phyloP scores from a whole-genome alignment of 441 rosid species.

The Euphorbia schlechtendalii region DNA sequence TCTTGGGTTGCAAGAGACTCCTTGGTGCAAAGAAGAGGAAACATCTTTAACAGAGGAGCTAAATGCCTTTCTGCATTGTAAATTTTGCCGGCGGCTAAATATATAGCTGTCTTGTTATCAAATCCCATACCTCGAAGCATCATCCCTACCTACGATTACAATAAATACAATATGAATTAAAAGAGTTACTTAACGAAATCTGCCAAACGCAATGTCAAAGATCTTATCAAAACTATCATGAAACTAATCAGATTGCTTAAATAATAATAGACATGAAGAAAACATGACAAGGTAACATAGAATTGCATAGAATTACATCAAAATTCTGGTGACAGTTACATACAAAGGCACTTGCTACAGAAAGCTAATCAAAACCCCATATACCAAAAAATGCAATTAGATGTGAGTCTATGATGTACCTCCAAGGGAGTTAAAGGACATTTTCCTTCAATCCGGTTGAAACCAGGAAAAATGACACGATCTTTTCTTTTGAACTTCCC shows the following conservation, averaged over 20 bases:
- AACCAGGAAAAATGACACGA: constrained; percentile 54
- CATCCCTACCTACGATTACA: constrained; percentile 87
- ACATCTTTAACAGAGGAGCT: constrained; percentile 69
- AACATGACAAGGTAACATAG: too few species aligned
- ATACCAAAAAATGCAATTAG: constrained; percentile 11
- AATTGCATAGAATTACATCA: too few species aligned
- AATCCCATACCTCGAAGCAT: constrained; percentile 97
- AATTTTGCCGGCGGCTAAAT: constrained; percentile 77
- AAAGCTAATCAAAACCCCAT: too few species aligned
- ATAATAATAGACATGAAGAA: too few species aligned
- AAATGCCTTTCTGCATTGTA: constrained; percentile 62
- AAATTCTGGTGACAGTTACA: too few species aligned
- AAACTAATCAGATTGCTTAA: not conserved
- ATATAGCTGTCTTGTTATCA: constrained; percentile 71
- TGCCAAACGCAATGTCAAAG: constrained; percentile 6
- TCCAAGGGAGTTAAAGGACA: constrained; percentile 66
- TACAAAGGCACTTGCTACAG: not conserved
- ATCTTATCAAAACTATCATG: not conserved
- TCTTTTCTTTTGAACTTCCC: constrained; percentile 75
- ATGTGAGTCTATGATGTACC: too few species aligned
- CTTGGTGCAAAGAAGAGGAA: constrained; percentile 77
- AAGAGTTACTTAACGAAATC: constrained; percentile 18
- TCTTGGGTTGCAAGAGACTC: constrained; percentile 79
- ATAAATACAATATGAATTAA: constrained; percentile 28
- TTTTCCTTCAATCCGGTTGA: constrained; percentile 77